These are phyloP conservation scores for Olyra latifolia DNA, from an alignment of 176 grass and related monocot genomes.

Conservation along the genomic window DNA sequence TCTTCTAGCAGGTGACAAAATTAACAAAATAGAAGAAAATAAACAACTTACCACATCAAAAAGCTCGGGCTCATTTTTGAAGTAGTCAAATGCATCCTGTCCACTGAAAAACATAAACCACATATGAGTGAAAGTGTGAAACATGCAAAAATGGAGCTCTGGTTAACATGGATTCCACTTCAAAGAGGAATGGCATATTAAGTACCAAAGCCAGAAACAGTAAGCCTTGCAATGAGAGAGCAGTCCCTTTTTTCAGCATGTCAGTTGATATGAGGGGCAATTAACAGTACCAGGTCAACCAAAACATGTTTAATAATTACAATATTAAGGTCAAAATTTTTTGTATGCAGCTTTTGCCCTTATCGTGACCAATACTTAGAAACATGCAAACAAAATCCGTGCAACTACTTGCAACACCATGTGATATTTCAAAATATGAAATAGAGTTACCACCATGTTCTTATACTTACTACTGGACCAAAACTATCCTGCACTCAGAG, in stretches of 20 bases:
- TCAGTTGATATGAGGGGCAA: not conserved
- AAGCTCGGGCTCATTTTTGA: conserved; percentile 72
- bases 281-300: not conserved
- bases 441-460: not conserved
- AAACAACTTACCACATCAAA: conserved; percentile 73
- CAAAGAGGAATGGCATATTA: not conserved
- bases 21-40: not conserved
- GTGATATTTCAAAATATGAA: conserved; percentile 6
- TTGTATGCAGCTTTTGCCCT: not conserved
- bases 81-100: conserved; percentile 84
- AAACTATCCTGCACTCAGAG: not conserved
- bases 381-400: not conserved
- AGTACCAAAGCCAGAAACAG: not conserved
- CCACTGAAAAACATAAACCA: conserved; percentile 55
- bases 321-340: conserved; percentile 15
- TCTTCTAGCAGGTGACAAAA: not conserved
- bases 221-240: not conserved
- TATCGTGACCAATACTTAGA: conserved; percentile 2
- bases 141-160: not conserved
- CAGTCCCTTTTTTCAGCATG: not conserved
- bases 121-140: conserved; percentile 23
- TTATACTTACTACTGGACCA: not conserved
- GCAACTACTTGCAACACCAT: not conserved
- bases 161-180: not conserved
- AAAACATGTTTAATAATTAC: not conserved